Conservation (phyloP, 805 yeast genomes). For the Ogataea pignaliae region DNA sequence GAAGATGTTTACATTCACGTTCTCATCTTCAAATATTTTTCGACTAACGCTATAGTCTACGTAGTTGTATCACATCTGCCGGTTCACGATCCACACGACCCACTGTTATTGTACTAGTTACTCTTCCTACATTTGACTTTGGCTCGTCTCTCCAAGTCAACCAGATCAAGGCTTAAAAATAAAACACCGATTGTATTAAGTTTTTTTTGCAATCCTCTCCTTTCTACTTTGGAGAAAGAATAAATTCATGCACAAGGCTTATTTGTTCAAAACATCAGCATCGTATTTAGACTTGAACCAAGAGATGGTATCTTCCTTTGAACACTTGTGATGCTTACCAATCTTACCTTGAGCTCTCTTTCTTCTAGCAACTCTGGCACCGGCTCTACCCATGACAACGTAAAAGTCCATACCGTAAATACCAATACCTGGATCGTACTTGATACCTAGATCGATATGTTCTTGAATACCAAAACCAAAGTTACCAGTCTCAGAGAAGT, state of each 20-base stretch:
- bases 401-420: constrained; percentile 99
- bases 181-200: too few relatives aligned
- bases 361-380: constrained; percentile 98
- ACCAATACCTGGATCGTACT: constrained; percentile 99
- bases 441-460: constrained; percentile 99
- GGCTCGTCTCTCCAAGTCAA: too few relatives aligned
- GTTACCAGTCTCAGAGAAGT: constrained; percentile 99
- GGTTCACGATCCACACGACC: too few relatives aligned
- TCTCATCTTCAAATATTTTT: too few relatives aligned
- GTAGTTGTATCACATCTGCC: too few relatives aligned
- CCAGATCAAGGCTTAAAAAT: too few relatives aligned
- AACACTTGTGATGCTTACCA: constrained; percentile 90
- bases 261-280: constrained; percentile 92
- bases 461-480: constrained; percentile 99
- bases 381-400: constrained; percentile 99
- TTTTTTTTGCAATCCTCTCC: too few relatives aligned
- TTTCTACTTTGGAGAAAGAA: neutral
- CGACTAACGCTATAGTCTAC: too few relatives aligned
- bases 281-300: constrained; percentile 99
- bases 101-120: too few relatives aligned
- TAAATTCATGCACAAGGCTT: constrained; percentile 33
- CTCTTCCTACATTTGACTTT: too few relatives aligned
- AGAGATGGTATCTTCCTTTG: constrained; percentile 88
- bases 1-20: too few relatives aligned
- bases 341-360: constrained; percentile 87